phyloP scores from a whole-genome alignment of 169 alveolate species.

The Perkinsus chesapeaki region DNA sequence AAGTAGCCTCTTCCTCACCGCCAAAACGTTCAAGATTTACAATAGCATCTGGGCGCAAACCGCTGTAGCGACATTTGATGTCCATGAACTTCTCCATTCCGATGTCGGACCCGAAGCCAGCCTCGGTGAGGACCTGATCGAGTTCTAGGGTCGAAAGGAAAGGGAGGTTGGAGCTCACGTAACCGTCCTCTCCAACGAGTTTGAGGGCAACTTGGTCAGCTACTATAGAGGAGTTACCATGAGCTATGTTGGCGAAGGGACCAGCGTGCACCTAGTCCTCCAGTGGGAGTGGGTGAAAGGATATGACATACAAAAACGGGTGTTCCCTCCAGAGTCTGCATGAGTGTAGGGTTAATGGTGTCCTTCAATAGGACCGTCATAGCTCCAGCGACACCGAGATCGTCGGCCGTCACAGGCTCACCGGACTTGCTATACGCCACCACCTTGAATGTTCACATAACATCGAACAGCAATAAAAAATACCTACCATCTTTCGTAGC shows the following conservation, averaged over 20 bases:
- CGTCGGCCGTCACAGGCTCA: conserved; percentile 4
- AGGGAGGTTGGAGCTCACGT: not conserved
- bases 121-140: not conserved
- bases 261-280: conserved; percentile 6
- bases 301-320: not conserved
- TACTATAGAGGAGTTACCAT: conserved; percentile 1
- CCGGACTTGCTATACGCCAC: not conserved
- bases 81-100: conserved; percentile 11
- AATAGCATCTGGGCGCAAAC: not conserved
- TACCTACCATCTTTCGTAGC: not conserved
- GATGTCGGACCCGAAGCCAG: conserved; percentile 11
- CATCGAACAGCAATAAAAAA: not conserved
- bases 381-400: conserved; percentile 3
- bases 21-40: not conserved
- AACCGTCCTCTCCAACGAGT: not conserved
- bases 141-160: not conserved
- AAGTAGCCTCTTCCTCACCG: not conserved
- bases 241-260: conserved; percentile 21
- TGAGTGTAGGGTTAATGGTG: conserved; percentile 6
- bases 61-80: conserved; percentile 12
- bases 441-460: not conserved
- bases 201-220: conserved; percentile 7
- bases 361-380: conserved; percentile 14
- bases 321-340: conserved; percentile 16
- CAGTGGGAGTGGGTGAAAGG: not conserved